Evolutionary conservation across 2,329 filamentous ascomycete genomes (phyloP), one percentile per base, ranked within the genome.

Genomic region (Paracoccidioides brasiliensis): DNA sequence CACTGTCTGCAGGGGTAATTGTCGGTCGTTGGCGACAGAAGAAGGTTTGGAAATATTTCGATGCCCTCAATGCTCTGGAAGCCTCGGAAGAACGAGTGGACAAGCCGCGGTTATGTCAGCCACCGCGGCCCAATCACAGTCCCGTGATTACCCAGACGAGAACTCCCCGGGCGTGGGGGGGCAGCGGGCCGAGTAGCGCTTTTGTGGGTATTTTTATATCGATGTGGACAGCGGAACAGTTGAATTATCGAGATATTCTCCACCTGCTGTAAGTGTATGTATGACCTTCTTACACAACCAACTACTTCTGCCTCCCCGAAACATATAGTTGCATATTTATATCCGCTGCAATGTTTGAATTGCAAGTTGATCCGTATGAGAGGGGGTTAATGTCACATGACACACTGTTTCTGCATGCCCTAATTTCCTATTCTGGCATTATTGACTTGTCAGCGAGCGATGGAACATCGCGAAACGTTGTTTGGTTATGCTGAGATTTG

Each of bases 41-140:
- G 22, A 22, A 22, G 22, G 22, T 22, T 30, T 46, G 14, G 43
- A 38, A 32, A 15, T 30, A 38, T 28, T 33, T 30, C 12, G 12
- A 28, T 46, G 6, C 22, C 45, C n/a, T 49, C 10, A 41, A 58
- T 33, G 7, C 30, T 35, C 22, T 49, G 46, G 30, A 30, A 37
- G 46, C 41, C 52, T 56, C 52, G 52, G 56, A 45, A 52, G 33
- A 40, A 56, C 43, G 37, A 56, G 51, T 58, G 57, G 59, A 55
- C 54, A 55, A 50, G 44, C 4, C 15, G 38, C 56, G 56, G 57
- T 60, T 61, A 60, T 58, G 59, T 61, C 58, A 61, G 57, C 58
- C 2, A 9, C 12, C 3, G 15, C 51, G 37, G 33, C 59, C 59
- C 59, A 61, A 61, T 61, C 58, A 58, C n/a, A 32, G 46, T 5